Base-by-base conservation (phyloP, 1,284 basidiomycete species). In the Irpex sp. region DNA sequence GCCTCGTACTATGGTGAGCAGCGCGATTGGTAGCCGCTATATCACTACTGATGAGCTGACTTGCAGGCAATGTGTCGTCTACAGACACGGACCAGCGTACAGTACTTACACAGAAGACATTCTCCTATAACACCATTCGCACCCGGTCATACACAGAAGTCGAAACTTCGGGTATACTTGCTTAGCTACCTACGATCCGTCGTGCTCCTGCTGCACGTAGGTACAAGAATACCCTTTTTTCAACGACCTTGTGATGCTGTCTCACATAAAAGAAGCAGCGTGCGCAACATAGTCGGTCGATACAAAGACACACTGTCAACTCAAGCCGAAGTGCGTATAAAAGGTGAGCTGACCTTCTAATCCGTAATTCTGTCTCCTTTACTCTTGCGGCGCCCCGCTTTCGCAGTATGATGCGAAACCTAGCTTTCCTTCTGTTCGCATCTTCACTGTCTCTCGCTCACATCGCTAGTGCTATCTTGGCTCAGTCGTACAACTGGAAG, bases 401-500 rank as follows among this genome's bases (percentile, higher is more conserved):
- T 31, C 21, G 11, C 26, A 36, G 21, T 7, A 56, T 56, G 54
- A 17, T 19, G 26, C 54, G 54, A 56, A 31, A 15, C 34, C 11
- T 11, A 34, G 9, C 19, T 17, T 8, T 56, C 54, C 34, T 36
- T 31, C 19, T 31, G 5, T 17, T 56, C 34, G 54, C 54, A 26
- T 31, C 54, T 7, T 56, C 49, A 19, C 13, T 21, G 15, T 9
- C 17, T 26, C 17, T 56, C 31, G 54, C 31, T 40, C 5, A 19
- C 19, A 11, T 36, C 47, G 57, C 56, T 7, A 17, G 34, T 52
- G 80, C 81, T 13, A 78, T 79, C 36, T 74, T 79, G 21, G 78
- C 82, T 0, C 84, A 86, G 67, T 60, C 77, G 0, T 85, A 86
- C 69, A 81, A 76, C n/a, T 88, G 85, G 85, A 82, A 83, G 66